Base-by-base conservation (phyloP, 2,329 filamentous ascomycete genomes). In the Neonectria neomacrospora region DNA sequence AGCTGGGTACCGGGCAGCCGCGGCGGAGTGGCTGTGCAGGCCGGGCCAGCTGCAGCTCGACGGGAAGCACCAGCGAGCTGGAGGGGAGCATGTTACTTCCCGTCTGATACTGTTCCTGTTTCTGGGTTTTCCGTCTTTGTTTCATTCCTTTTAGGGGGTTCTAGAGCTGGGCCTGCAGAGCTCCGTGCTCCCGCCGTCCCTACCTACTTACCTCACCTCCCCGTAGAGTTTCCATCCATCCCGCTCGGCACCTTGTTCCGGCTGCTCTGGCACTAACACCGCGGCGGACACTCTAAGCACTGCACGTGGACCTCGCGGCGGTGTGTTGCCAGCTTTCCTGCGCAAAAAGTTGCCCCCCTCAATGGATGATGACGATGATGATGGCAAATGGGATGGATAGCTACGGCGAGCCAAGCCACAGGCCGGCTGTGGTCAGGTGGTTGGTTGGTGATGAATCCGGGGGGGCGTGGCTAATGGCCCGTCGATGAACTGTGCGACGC, bases 401-500 rank as follows among this genome's bases (percentile, higher is more conserved):
- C 42, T 14, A 22, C 22, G 44, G 14, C 44, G 22, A 18, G 47
- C 47, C 47, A 50, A 50, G 47, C 28, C 47, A 50, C 47, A 34
- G 30, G 7, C 47, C n/a, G 18, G 32, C 28, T 34, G n/a, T 50
- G 16, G 16, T n/a, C 16, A 47, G 22, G 44, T 47, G 23, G 23
- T 23, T 12, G 23, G 44, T n/a, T 47, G 14, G 44, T 32, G 55
- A 22, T 58, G 39, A 6, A 59, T 59, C 30, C 37, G 30, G 26
- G 20, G 30, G 48, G n/a, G n/a, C 30, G 28, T 53, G 48, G 56
- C 56, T 37, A 48, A 37, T 26, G 41, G 20, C 37, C 20, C n/a
- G n/a, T n/a, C n/a, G 37, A 58, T 44, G 47, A 51, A 58, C 55
- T 32, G 47, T 20, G 18, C 20, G 30, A 52, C 34, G 47, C 47